Conservation (phyloP, 257 asterid genomes). For the Ilex asprella region DNA sequence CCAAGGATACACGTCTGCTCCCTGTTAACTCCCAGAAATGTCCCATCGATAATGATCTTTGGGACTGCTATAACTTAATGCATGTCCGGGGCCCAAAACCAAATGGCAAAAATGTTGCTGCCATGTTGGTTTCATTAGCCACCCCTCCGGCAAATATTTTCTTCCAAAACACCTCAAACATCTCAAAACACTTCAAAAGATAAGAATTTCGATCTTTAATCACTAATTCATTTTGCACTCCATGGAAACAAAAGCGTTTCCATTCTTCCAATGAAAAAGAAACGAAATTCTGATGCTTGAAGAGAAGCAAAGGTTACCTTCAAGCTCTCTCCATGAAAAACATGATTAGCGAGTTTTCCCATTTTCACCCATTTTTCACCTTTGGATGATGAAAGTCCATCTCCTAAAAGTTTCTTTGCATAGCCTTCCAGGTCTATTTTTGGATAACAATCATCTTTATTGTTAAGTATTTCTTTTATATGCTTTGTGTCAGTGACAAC, state of each 20-base stretch:
- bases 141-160: slow-evolving; percentile 48
- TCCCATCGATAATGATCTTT: too few species aligned
- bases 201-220: too few species aligned
- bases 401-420: slow-evolving; percentile 57
- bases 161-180: slow-evolving; percentile 46
- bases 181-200: slow-evolving; percentile 24
- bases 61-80: too few species aligned
- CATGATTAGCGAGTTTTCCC: slow-evolving; percentile 54
- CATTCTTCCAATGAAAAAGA: too few species aligned
- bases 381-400: slow-evolving; percentile 58
- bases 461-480: slow-evolving; percentile 43
- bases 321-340: slow-evolving; percentile 50
- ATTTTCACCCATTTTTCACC: slow-evolving; percentile 59
- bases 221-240: too few species aligned
- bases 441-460: slow-evolving; percentile 39
- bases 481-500: slow-evolving; percentile 54
- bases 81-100: slow-evolving; percentile 66
- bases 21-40: too few species aligned
- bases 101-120: slow-evolving; percentile 51
- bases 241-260: too few species aligned
- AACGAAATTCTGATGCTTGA: neutral
- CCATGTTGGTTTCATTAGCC: slow-evolving; percentile 30
- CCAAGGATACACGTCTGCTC: too few species aligned
- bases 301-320: slow-evolving; percentile 20
- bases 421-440: slow-evolving; percentile 63